These are phyloP conservation scores for Leccinum solheimii DNA, from an alignment of 1,284 basidiomycete genomes.

Conservation along the genomic window DNA sequence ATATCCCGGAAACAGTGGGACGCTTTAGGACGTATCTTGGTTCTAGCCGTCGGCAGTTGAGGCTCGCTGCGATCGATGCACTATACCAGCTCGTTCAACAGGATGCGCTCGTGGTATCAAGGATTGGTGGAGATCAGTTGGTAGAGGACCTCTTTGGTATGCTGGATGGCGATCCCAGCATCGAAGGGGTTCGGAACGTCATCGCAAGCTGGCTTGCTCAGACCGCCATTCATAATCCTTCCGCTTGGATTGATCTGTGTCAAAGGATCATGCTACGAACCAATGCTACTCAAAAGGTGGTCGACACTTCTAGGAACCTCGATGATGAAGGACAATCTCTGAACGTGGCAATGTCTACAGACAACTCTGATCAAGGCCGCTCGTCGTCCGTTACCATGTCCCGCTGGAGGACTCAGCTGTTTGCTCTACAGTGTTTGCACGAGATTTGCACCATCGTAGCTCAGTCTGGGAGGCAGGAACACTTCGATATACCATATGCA, in stretches of 20 bases:
- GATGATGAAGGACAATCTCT: conserved; percentile 94
- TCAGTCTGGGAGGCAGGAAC: conserved; percentile 74
- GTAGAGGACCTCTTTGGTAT: conserved; percentile 95
- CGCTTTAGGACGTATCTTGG: conserved; percentile 77
- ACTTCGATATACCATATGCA: conserved; percentile 75
- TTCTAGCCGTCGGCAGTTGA: conserved; percentile 80
- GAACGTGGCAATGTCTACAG: conserved; percentile 51
- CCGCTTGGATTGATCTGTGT: conserved; percentile 97
- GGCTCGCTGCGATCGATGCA: conserved; percentile 92
- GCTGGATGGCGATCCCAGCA: conserved; percentile 90
- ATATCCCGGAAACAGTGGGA: conserved; percentile 75
- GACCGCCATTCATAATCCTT: conserved; percentile 90
- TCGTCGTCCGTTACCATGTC: conserved; percentile 54
- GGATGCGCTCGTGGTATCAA: conserved; percentile 90
- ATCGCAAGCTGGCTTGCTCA: conserved; percentile 96
- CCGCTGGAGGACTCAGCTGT: conserved; percentile 96
- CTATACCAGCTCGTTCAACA: conserved; percentile 97
- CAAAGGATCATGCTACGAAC: conserved; percentile 94
- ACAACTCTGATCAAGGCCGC: conserved; percentile 36
- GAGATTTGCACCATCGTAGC: conserved; percentile 81
- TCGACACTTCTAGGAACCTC: conserved; percentile 62
- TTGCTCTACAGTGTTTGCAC: conserved; percentile 92
- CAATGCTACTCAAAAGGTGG: conserved; percentile 76
- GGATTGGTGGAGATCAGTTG: conserved; percentile 89
- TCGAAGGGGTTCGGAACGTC: conserved; percentile 93